Conservation (phyloP, 1,284 basidiomycete species). For the Trichosporon sp. region DNA sequence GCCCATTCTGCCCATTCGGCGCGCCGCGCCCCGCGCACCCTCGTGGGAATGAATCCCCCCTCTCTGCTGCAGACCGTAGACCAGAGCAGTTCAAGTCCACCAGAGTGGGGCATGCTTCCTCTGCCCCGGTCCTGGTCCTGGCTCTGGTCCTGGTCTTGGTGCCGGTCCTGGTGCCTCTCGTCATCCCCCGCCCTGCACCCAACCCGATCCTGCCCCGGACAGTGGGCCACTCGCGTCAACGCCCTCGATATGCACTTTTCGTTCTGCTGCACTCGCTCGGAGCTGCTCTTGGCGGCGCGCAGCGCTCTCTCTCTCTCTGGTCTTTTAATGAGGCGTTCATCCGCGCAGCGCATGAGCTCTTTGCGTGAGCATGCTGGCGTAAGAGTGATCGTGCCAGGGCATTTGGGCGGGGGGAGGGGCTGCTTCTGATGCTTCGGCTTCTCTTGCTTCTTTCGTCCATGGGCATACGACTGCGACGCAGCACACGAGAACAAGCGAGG, state of each 20-base stretch:
- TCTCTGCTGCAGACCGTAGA: no score
- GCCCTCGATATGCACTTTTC: conserved; percentile 2
- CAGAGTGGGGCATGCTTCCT: conserved; percentile 1
- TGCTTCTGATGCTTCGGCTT: conserved; percentile 13
- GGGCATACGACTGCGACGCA: neutral
- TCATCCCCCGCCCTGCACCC: neutral
- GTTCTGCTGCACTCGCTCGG: neutral
- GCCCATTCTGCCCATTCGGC: neutral
- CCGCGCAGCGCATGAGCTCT: neutral
- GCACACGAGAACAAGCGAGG: neutral
- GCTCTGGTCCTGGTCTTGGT: no score
- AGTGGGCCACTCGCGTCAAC: neutral
- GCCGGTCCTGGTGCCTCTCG: neutral
- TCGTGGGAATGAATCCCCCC: neutral
- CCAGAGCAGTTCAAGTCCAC: neutral
- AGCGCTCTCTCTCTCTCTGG: neutral
- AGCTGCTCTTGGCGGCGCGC: neutral
- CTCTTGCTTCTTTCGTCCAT: conserved; percentile 16
- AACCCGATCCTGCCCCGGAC: conserved; percentile 1
- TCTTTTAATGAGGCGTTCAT: conserved; percentile 3
- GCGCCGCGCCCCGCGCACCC: neutral
- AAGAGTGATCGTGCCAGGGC: neutral
- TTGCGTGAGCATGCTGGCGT: neutral
- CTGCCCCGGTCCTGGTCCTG: neutral
- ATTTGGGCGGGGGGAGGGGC: neutral